Base-by-base conservation (phyloP, 148 eudicot species). In the Chenopodium suecicum region DNA sequence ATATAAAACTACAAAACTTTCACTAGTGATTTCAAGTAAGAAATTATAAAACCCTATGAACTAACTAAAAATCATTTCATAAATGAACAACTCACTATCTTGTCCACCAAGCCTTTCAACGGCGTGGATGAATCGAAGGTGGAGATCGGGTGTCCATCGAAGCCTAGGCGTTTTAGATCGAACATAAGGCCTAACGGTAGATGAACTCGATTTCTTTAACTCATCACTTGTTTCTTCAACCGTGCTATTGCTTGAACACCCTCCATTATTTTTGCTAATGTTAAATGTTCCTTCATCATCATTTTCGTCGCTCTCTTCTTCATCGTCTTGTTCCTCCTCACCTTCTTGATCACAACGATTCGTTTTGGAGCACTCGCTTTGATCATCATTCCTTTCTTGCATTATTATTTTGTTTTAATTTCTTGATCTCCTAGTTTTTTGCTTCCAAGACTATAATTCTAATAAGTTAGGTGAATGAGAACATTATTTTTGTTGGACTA, bases 91-190 rank as follows among this genome's bases (percentile, higher is more conserved):
- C 94, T 89, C 58, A 93, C 98, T 89, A 14, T 92, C 98, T 86
- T 88, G 95, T 41, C 98, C 98, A 70, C 98, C 98, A 74, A 93
- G 90, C 73, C 90, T 91, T 76, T 91, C 93, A 31, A 93, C 93
- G 7, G 95, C 94, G 32, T 90, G 91, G 79, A 90, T 82, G 74
- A 93, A 93, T 32, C 95, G 85, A 78, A 86, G 94, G 80, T 93
- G 98, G 46, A 93, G 95, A 82, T 93, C 98, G n/a, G 93, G 91
- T 0, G 98, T 93, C 98, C 98, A 93, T 47, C 98, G 88, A 29
- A 93, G 92, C 82, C 98, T 89, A 1, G 94, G 95, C 65, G 88
- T 85, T 91, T 92, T 93, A 52, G 98, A 93, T 74, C 95, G 90
- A 58, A 89, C 90, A 76, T 93, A 93, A 20, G 93, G 95, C 82